Evolutionary conservation across 352 stramenopile genomes (phyloP), one percentile per base, ranked within the genome.

Genomic region (Bremia lactucae): DNA sequence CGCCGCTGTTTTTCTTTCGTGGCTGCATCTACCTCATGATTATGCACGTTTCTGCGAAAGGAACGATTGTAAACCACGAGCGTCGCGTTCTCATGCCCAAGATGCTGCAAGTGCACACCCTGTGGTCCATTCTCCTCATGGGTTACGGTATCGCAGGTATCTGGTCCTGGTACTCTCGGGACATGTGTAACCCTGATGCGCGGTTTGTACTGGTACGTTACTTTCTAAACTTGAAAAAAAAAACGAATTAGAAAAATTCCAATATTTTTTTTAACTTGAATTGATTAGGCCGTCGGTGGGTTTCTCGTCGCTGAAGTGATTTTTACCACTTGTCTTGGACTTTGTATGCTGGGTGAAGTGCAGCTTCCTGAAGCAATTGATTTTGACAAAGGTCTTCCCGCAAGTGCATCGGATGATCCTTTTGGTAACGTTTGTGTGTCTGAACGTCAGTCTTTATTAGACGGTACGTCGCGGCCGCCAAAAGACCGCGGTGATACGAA

Each of bases 21-120:
- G 72, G 62, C 38, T 87, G 77, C 50, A 76, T 90, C 55, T 83
- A 90, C 58, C 63, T 90, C 58, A 83, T 93, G 67, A 68, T 90
- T 51, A 73, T 87, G 55, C 77, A 87, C 58, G 62, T 93, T 14
- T 83, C 80, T 39, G 63, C 71, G 14, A 83, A 87, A 55, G 80
- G 80, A 37, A 90, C 80, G 40, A 93, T 93, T 47, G 63, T 93
- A 26, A 72, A 87, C 45, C 68, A 88, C 59, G 80, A 93, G 53
- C 75, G 68, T n/a, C 80, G 80, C 49, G 70, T 93, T 49, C 61
- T 93, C 39, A 93, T 93, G 77, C 79, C 79, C 33, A 57, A 66
- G 11, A 63, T 93, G 50, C 52, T 93, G 35, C 72, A 87, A 9
- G 79, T 86, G 13, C 77, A 87, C 43, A 51, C 72, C 23, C 60